Percentiles rank a stretch among this genome's conserved stretches.
Evolutionary conservation across 805 yeast species (phyloP).

Genomic region (Suhomyces faveliae): DNA sequence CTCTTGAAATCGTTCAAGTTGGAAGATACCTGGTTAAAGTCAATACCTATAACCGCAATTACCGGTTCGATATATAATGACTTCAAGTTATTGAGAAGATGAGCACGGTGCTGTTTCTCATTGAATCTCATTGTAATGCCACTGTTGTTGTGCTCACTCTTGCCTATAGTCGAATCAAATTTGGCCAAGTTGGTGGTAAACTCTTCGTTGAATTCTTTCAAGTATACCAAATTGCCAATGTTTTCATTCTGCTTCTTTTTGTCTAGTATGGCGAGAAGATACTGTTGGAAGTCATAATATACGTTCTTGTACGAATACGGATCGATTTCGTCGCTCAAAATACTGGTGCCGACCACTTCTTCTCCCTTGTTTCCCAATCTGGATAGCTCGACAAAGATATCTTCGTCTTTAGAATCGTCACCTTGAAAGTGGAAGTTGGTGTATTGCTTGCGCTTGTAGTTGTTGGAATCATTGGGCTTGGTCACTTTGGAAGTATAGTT

Average conservation of each 20-base stretch:
- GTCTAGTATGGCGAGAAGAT: slow-evolving; percentile 12
- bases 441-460: slow-evolving; percentile 2
- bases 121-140: slow-evolving; percentile 15
- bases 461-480: slow-evolving; percentile 2
- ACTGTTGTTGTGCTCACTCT: slow-evolving; percentile 19
- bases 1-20: slow-evolving; percentile 26
- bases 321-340: slow-evolving; percentile 9
- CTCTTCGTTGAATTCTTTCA: slow-evolving; percentile 17
- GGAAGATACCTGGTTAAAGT: slow-evolving; percentile 29
- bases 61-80: slow-evolving; percentile 40
- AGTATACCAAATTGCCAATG: slow-evolving; percentile 12
- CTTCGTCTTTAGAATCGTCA: slow-evolving; percentile 9
- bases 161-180: slow-evolving; percentile 14
- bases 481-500: neutral
- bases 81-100: slow-evolving; percentile 32
- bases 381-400: slow-evolving; percentile 11
- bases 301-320: slow-evolving; percentile 22
- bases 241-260: slow-evolving; percentile 9
- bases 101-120: slow-evolving; percentile 37
- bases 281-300: slow-evolving; percentile 23
- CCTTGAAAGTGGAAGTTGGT: neutral
- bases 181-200: slow-evolving; percentile 18
- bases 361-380: slow-evolving; percentile 15
- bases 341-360: neutral
- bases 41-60: slow-evolving; percentile 32